Evolutionary conservation across 192 early-diverging fungal genomes (phyloP), one percentile per base, ranked within the genome.

Genomic region (Linnemannia schmuckeri): DNA sequence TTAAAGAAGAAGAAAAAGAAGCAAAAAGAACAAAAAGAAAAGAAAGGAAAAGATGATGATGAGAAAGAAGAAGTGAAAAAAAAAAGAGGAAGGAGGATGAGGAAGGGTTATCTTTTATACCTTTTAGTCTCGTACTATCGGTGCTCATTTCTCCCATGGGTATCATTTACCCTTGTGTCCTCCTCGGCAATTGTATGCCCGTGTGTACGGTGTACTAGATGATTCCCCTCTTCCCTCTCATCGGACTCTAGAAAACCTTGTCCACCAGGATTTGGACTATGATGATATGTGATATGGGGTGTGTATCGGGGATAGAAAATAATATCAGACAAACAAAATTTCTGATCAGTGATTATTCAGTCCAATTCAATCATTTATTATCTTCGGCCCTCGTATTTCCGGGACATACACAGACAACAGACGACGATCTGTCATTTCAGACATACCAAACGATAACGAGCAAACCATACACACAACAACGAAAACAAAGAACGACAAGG

Each of bases 41-140:
- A 72, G 41, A 33, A 71, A 35, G 22, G 70, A 30, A 69, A 47
- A 52, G 76, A 49, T n/a, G 66, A 78, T 52, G 40, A 52, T 71
- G 61, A 70, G 54, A 35, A 49, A n/a, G 10, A 47, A 22, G 24
- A 24, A 33, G 37, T 3, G 18, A 70, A 54, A 33, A 17, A 15
- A 18, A 46, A 40, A 46, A 7, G 3, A 4, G 40, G 33, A 41
- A 6, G 61, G 40, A 5, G 49, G 49, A 52, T 27, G 61, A 57
- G 24, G 24, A 57, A n/a, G 24, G 24, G 61, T 30, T 27, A 35
- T 66, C 38, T 54, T 73, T 79, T 79, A 70, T 79, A 79, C 57
- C 35, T 37, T 79, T 79, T 63, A 72, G 22, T 27, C 30, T 22
- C 22, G 46, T 61, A 27, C 33, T 30, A 33, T 33, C 61, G 61